Evolutionary conservation across 768 basidiomycete genomes (phyloP).

Genomic region (Mrakia blollopis): DNA sequence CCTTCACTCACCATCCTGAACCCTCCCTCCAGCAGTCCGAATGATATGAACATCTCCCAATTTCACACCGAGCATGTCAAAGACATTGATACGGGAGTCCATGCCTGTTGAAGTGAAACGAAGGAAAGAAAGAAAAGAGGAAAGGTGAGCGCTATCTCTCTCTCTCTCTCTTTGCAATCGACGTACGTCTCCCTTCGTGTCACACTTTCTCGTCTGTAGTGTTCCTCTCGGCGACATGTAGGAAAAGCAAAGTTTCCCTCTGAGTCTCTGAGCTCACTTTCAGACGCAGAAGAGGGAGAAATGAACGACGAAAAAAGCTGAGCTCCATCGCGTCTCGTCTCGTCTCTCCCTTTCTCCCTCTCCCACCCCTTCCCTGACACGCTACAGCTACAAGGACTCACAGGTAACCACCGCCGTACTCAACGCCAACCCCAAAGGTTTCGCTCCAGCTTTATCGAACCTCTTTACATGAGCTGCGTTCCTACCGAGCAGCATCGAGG

Average conservation of each 20-base stretch:
- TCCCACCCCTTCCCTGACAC: too few species aligned
- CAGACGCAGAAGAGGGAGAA: too few species aligned
- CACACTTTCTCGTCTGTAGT: too few species aligned
- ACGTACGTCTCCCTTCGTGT: too few species aligned
- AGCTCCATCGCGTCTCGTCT: background rate
- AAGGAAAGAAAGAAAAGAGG: background rate
- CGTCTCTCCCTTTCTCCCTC: too few species aligned
- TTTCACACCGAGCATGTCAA: slow-evolving; percentile 26
- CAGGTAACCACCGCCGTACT: slow-evolving; percentile 33
- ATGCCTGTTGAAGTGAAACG: slow-evolving; percentile 19
- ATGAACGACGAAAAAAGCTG: background rate
- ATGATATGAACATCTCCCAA: slow-evolving; percentile 31
- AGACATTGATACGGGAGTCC: slow-evolving; percentile 31
- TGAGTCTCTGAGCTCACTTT: too few species aligned
- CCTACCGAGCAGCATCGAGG: slow-evolving; percentile 67
- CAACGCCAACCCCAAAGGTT: slow-evolving; percentile 25
- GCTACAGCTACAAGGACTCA: slow-evolving; percentile 5
- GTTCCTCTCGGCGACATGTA: too few species aligned
- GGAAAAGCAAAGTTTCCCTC: too few species aligned
- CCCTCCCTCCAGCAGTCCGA: slow-evolving; percentile 31
- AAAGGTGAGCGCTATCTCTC: background rate
- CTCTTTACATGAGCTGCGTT: slow-evolving; percentile 27
- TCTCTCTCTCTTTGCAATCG: background rate
- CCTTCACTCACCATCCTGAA: slow-evolving; percentile 33
- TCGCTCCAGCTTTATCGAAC: slow-evolving; percentile 23